Evolutionary conservation across 441 rosid species (phyloP).

Genomic region (Capsella rubella): DNA sequence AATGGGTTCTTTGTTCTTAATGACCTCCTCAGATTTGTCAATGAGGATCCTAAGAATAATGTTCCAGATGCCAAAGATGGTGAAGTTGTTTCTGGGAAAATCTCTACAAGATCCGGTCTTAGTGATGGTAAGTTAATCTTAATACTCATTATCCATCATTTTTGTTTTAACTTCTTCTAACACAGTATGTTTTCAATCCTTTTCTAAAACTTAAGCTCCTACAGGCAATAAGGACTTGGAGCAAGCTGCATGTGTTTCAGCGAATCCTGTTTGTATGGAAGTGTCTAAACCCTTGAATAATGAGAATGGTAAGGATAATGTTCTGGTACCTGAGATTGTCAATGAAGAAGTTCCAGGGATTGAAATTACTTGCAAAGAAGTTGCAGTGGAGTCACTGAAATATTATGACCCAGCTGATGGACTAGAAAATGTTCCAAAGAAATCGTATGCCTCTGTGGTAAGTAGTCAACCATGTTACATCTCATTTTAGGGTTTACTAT

Average conservation of each 20-base stretch:
- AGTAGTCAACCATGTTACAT: conserved; percentile 47
- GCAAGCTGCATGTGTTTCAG: conserved; percentile 40
- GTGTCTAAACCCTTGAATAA: conserved; percentile 46
- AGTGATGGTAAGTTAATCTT: conserved; percentile 54
- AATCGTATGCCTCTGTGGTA: conserved; percentile 78
- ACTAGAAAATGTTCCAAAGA: conserved; percentile 69
- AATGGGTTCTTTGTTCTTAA: conserved; percentile 90
- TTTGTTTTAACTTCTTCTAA: conserved; percentile 40
- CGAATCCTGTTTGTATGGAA: conserved; percentile 50
- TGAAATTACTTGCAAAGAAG: conserved; percentile 49
- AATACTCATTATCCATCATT: conserved; percentile 26
- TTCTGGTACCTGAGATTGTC: conserved; percentile 57
- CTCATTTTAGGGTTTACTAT: not conserved
- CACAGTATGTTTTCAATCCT: conserved; percentile 27
- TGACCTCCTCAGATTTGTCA: conserved; percentile 76
- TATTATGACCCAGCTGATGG: conserved; percentile 51
- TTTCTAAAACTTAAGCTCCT: conserved; percentile 32
- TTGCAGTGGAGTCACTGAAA: conserved; percentile 47
- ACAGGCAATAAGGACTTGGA: conserved; percentile 42
- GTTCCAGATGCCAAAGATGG: conserved; percentile 34
- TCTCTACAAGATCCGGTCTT: conserved; percentile 45
- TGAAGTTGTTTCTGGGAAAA: conserved; percentile 27
- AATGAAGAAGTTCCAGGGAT: conserved; percentile 52
- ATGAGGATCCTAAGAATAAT: conserved; percentile 42
- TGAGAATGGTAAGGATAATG: conserved; percentile 50